Conservation (phyloP, 2,329 filamentous ascomycete species). For the Plenodomus tracheiphilus region DNA sequence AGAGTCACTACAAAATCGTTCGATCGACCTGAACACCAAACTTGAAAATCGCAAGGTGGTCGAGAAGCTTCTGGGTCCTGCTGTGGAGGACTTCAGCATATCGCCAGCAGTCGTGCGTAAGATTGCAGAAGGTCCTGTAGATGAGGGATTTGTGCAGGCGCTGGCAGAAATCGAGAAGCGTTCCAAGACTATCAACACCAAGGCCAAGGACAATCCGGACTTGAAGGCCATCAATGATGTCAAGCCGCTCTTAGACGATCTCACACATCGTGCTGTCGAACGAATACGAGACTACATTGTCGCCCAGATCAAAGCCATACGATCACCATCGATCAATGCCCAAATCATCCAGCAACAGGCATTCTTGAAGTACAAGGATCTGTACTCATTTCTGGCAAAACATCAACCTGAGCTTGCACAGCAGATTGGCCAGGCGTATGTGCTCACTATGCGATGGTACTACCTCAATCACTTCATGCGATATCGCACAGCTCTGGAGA, state of each 20-base stretch:
- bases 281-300: conserved; percentile 94
- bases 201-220: conserved; percentile 58
- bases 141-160: conserved; percentile 84
- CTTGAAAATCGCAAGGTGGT: conserved; percentile 88
- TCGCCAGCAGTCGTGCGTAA: conserved; percentile 81
- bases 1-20: conserved; percentile 86
- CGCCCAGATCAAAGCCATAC: conserved; percentile 87
- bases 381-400: conserved; percentile 81
- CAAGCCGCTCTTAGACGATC: conserved; percentile 79
- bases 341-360: conserved; percentile 95
- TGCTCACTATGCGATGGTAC: conserved; percentile 99
- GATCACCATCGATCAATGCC: conserved; percentile 94
- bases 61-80: conserved; percentile 81
- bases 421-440: conserved; percentile 89
- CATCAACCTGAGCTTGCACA: conserved; percentile 83
- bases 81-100: conserved; percentile 89
- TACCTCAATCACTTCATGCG: conserved; percentile 89
- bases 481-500: conserved; percentile 81
- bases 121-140: conserved; percentile 85
- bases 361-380: conserved; percentile 84
- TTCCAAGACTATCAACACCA: conserved; percentile 70
- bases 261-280: conserved; percentile 87
- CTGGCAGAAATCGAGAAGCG: conserved; percentile 83
- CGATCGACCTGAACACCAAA: conserved; percentile 77
- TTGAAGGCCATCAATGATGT: conserved; percentile 82